A percentile compares a stretch with the other conserved stretches of the same genome.
Conservation (phyloP, 2,329 filamentous ascomycete genomes). For the Catunica adiposa region DNA sequence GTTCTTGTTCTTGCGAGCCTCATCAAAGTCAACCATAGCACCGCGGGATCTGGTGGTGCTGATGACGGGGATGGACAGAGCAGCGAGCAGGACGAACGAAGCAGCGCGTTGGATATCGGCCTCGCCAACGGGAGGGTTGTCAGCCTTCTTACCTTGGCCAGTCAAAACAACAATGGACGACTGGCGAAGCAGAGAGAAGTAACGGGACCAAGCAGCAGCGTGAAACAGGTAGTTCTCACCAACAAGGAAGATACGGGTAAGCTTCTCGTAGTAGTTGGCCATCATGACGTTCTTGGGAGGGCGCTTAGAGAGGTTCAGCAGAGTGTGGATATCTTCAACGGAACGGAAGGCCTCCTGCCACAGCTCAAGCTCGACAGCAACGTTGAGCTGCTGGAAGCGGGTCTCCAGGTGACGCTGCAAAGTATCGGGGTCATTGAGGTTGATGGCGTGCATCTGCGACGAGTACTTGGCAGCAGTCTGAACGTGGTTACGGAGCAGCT, state of each 20-base stretch:
- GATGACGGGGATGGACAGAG: slow-evolving; percentile 95
- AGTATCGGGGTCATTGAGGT: slow-evolving; percentile 92
- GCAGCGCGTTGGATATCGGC: slow-evolving; percentile 85
- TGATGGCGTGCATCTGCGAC: slow-evolving; percentile 97
- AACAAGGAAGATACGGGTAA: slow-evolving; percentile 94
- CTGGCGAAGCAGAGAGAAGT: slow-evolving; percentile 90
- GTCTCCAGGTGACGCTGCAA: slow-evolving; percentile 95
- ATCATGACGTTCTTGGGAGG: slow-evolving; percentile 99
- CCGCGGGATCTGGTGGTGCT: slow-evolving; percentile 93
- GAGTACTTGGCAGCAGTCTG: slow-evolving; percentile 99
- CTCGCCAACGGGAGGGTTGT: slow-evolving; percentile 80
- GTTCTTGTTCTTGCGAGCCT: slow-evolving; percentile 98
- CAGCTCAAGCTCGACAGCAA: slow-evolving; percentile 90
- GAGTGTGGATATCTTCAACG: slow-evolving; percentile 95
- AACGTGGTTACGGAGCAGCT: slow-evolving; percentile 94
- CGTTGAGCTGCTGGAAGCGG: slow-evolving; percentile 94
- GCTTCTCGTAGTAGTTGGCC: slow-evolving; percentile 99
- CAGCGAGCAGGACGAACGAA: slow-evolving; percentile 87
- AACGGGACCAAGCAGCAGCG: slow-evolving; percentile 89
- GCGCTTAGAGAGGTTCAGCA: slow-evolving; percentile 93
- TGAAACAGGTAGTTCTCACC: slow-evolving; percentile 99
- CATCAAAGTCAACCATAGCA: slow-evolving; percentile 89
- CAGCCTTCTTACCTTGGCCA: slow-evolving; percentile 79
- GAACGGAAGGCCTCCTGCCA: slow-evolving; percentile 99
- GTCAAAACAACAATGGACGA: slow-evolving; percentile 68